Percentiles rank a stretch among this genome's conserved stretches.
Conservation (phyloP, 1,284 basidiomycete species). For the Polyporus tsugae region DNA sequence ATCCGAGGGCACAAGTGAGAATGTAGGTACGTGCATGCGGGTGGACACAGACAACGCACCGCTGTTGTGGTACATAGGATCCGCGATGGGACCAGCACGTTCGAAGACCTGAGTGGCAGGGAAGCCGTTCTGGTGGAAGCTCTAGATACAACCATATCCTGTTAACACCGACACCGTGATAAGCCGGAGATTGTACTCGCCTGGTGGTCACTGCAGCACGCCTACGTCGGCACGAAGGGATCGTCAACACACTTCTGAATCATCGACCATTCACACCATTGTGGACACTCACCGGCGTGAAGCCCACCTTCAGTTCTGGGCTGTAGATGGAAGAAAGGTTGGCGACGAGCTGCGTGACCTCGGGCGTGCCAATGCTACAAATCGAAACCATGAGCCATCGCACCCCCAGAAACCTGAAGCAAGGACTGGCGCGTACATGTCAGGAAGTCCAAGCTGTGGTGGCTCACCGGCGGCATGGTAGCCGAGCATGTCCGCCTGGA, state of each 20-base stretch:
- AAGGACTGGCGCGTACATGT: conserved; percentile 48
- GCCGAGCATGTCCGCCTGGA: conserved; percentile 91
- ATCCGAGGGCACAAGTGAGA: background rate
- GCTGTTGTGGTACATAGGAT: conserved; percentile 89
- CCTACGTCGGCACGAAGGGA: conserved; percentile 47
- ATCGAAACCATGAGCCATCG: background rate
- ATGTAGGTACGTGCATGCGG: too few relatives aligned
- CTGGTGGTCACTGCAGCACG: conserved; percentile 91
- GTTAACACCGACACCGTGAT: background rate
- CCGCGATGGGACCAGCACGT: conserved; percentile 81
- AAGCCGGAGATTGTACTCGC: conserved; percentile 40
- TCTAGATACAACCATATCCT: conserved; percentile 43
- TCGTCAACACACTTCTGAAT: background rate
- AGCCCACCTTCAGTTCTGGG: conserved; percentile 84
- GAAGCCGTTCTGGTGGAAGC: conserved; percentile 84
- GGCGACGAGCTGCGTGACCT: conserved; percentile 77
- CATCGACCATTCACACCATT: conserved; percentile 7
- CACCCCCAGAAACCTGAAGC: background rate
- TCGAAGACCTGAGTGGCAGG: conserved; percentile 86
- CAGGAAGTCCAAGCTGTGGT: conserved; percentile 79
- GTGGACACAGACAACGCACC: conserved; percentile 49
- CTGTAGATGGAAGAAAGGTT: conserved; percentile 81
- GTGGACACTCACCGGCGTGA: conserved; percentile 57
- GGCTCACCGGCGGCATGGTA: conserved; percentile 81
- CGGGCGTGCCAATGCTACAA: conserved; percentile 77